A percentile compares a stretch with the other conserved stretches of the same genome.
phyloP scores from a whole-genome alignment of 495 filamentous ascomycete genomes.

The Hyaloscypha hepaticicola region DNA sequence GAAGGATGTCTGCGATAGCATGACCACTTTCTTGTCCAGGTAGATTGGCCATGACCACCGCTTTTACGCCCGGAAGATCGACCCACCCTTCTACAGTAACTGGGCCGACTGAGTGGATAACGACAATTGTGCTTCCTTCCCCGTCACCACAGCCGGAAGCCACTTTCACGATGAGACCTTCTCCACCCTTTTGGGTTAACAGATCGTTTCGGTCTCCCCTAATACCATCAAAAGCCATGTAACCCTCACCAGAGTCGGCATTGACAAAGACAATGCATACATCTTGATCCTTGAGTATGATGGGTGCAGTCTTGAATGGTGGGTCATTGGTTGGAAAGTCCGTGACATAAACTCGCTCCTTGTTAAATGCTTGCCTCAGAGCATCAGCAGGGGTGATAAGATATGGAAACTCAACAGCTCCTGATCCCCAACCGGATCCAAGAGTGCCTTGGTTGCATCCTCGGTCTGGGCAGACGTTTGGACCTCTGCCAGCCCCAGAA shows the following conservation, averaged over 20 bases:
- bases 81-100: slow-evolving; percentile 85
- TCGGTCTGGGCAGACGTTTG: slow-evolving; percentile 75
- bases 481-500: slow-evolving; percentile 64
- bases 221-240: slow-evolving; percentile 58
- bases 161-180: slow-evolving; percentile 68
- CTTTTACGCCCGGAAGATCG: slow-evolving; percentile 74
- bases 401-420: slow-evolving; percentile 84
- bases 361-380: slow-evolving; percentile 59
- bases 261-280: slow-evolving; percentile 69
- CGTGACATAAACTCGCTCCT: slow-evolving; percentile 56
- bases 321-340: slow-evolving; percentile 60
- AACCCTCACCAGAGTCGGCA: slow-evolving; percentile 64
- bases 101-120: slow-evolving; percentile 90
- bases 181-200: slow-evolving; percentile 72
- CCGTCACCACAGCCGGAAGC: slow-evolving; percentile 67
- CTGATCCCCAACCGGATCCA: slow-evolving; percentile 86
- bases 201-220: slow-evolving; percentile 84
- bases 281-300: slow-evolving; percentile 53
- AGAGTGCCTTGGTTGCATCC: slow-evolving; percentile 83
- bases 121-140: slow-evolving; percentile 70
- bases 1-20: slow-evolving; percentile 78
- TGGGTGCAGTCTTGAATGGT: slow-evolving; percentile 31
- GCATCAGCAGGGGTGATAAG: slow-evolving; percentile 70
- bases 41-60: slow-evolving; percentile 80
- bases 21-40: slow-evolving; percentile 91